These are phyloP conservation scores for Cymbopogon citratus DNA, from an alignment of 176 grass and related monocot species.

Conservation along the genomic window DNA sequence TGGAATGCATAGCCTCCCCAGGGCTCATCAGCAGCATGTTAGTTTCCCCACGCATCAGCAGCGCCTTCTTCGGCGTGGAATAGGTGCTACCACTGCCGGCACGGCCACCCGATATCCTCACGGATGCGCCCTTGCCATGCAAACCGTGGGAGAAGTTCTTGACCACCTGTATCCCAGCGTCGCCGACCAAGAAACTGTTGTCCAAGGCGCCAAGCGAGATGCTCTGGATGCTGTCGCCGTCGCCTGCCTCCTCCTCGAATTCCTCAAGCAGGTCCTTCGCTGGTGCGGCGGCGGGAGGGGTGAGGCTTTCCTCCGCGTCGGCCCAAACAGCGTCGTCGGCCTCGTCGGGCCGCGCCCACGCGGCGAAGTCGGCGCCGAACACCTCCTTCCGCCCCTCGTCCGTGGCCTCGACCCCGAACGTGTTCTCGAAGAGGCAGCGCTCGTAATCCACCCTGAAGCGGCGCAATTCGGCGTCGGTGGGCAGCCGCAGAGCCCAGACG, in stretches of 20 bases:
- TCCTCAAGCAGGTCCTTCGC: slow-evolving; percentile 66
- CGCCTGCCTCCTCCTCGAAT: slow-evolving; percentile 66
- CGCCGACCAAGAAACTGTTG: slow-evolving; percentile 86
- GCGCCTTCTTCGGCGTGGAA: slow-evolving; percentile 54
- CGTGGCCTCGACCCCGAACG: slow-evolving; percentile 65
- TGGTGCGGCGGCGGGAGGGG: background rate
- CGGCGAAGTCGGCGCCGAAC: slow-evolving; percentile 83
- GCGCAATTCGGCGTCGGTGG: slow-evolving; percentile 48
- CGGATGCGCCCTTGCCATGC: slow-evolving; percentile 71
- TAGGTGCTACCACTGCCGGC: background rate
- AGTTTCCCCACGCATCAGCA: slow-evolving; percentile 71
- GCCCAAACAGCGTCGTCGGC: slow-evolving; percentile 75
- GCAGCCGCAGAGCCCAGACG: slow-evolving; percentile 84
- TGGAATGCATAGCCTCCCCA: slow-evolving; percentile 37
- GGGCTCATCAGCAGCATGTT: slow-evolving; percentile 94
- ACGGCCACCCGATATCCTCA: slow-evolving; percentile 43
- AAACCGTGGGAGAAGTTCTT: slow-evolving; percentile 83
- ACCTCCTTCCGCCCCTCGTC: slow-evolving; percentile 67
- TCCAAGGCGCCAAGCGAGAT: slow-evolving; percentile 84
- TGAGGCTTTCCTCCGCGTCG: slow-evolving; percentile 54
- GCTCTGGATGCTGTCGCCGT: slow-evolving; percentile 68
- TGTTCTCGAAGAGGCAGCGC: slow-evolving; percentile 84
- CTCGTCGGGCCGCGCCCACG: slow-evolving; percentile 55
- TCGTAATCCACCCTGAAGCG: slow-evolving; percentile 67
- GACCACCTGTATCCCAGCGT: slow-evolving; percentile 71